These are phyloP conservation scores for Herpetomonas samuelpessoai DNA, from an alignment of 208 protist genomes.

Conservation along the genomic window DNA sequence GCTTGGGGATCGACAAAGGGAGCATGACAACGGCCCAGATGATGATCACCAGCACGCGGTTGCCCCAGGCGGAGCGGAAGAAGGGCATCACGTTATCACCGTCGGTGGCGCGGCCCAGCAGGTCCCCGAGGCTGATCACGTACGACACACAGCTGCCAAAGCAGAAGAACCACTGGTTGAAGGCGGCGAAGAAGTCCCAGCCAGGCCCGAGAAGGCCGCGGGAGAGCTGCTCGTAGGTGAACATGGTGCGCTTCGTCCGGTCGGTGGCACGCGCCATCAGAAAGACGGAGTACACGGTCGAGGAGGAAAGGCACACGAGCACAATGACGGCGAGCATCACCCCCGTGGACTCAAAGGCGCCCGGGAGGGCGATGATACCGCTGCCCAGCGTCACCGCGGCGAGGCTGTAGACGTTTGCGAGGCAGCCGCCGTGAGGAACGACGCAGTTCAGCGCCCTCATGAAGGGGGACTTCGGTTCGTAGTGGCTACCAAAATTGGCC, in stretches of 20 bases:
- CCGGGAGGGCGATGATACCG: constrained; percentile 76
- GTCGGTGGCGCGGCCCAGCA: constrained; percentile 46
- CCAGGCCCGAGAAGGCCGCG: constrained; percentile 63
- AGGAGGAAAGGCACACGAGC: constrained; percentile 53
- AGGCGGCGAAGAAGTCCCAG: constrained; percentile 71
- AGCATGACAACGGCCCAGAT: constrained; percentile 78
- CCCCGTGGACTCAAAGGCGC: constrained; percentile 62
- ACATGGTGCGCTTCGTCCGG: constrained; percentile 40
- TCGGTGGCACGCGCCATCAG: constrained; percentile 72
- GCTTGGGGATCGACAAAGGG: constrained; percentile 69
- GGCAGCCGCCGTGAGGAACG: constrained; percentile 66
- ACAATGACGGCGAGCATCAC: constrained; percentile 44
- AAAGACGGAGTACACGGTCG: constrained; percentile 79
- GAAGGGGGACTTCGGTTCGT: constrained; percentile 33
- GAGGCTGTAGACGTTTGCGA: constrained; percentile 74
- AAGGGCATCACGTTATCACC: constrained; percentile 38
- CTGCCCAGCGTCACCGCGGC: constrained; percentile 73
- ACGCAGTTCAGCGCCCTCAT: constrained; percentile 32
- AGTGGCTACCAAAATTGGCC: constrained; percentile 13
- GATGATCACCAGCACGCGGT: constrained; percentile 48
- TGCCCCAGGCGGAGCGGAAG: constrained; percentile 38
- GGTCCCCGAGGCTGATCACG: constrained; percentile 73
- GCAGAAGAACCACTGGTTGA: constrained; percentile 83
- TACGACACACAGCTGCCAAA: constrained; percentile 83
- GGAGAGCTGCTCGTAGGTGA: constrained; percentile 65